Percentiles rank a stretch among this genome's conserved stretches.
These are phyloP conservation scores for Clarireedia paspali DNA, from an alignment of 2,329 filamentous ascomycete genomes.

Conservation along the genomic window DNA sequence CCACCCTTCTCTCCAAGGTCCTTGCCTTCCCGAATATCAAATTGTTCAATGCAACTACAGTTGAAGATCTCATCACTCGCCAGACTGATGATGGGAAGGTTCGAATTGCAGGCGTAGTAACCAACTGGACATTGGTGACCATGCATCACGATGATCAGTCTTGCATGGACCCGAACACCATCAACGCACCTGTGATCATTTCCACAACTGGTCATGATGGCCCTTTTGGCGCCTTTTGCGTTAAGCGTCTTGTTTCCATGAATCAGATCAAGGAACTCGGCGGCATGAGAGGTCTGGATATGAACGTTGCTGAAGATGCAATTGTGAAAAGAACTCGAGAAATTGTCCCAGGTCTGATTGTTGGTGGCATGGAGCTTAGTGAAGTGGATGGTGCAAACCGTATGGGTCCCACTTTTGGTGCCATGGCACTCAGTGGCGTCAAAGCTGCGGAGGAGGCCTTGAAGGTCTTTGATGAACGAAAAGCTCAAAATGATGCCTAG, in stretches of 20 bases:
- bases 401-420: constrained; percentile 80
- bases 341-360: constrained; percentile 78
- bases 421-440: constrained; percentile 80
- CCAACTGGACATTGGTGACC: constrained; percentile 89
- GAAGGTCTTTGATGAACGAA: constrained; percentile 67
- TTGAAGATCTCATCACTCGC: constrained; percentile 88
- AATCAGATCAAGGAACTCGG: constrained; percentile 73
- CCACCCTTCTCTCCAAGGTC: constrained; percentile 76
- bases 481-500: constrained; percentile 56
- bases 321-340: constrained; percentile 90
- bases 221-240: constrained; percentile 84
- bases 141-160: constrained; percentile 85
- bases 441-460: constrained; percentile 87
- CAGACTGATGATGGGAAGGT: constrained; percentile 46
- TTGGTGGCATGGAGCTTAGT: constrained; percentile 91
- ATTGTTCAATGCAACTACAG: constrained; percentile 89
- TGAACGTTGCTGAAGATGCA: constrained; percentile 85
- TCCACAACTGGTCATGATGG: constrained; percentile 87
- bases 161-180: constrained; percentile 97
- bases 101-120: constrained; percentile 81
- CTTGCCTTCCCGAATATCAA: constrained; percentile 84
- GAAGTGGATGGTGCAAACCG: constrained; percentile 88
- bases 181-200: constrained; percentile 84
- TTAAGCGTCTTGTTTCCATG: constrained; percentile 89
- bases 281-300: constrained; percentile 89